Evolutionary conservation across 78 protist species (phyloP).

Genomic region (slime mould (Dictyostelium discoideum)): dicty_2.7 NC_007089.4:2682001-2682500

Average conservation of each 20-base stretch:
- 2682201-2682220: background rate
- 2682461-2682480: background rate
- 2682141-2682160: background rate
- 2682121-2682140: background rate
- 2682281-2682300: background rate
- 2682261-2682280: background rate
- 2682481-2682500: background rate
- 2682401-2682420: background rate
- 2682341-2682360: background rate
- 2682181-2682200: background rate
- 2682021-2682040: background rate
- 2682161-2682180: background rate
- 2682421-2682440: background rate
- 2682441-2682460: background rate
- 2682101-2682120: background rate
- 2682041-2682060: background rate
- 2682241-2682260: background rate
- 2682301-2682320: background rate
- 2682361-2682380: background rate
- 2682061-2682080: background rate
- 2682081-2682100: background rate
- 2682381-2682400: background rate
- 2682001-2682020: constrained; percentile 72
- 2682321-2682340: background rate
- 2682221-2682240: background rate